These are phyloP conservation scores for Rhazya stricta DNA, from an alignment of 257 asterid species.

Conservation along the genomic window DNA sequence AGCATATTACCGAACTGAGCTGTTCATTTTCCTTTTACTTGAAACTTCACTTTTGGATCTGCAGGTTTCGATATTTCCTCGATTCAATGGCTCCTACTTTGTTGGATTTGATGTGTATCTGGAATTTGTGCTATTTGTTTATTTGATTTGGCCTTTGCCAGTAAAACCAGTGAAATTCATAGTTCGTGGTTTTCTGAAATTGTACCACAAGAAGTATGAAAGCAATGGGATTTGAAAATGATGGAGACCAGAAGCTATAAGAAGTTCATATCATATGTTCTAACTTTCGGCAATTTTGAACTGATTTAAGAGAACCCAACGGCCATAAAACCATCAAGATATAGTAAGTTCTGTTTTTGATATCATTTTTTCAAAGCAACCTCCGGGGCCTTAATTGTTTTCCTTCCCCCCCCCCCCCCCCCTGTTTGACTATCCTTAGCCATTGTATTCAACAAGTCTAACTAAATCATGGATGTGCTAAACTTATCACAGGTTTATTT, in stretches of 20 bases:
- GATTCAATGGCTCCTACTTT: neutral
- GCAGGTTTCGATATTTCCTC: neutral
- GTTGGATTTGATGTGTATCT: neutral
- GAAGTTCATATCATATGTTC: neutral
- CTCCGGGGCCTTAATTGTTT: neutral
- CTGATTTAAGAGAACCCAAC: neutral
- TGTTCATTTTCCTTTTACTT: neutral
- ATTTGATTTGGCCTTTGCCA: neutral
- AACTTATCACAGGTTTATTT: constrained; percentile 62
- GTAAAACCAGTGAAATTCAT: neutral
- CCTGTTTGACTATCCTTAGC: neutral
- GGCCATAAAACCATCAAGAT: neutral
- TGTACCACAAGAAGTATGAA: neutral
- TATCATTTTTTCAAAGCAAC: neutral
- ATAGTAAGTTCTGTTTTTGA: neutral
- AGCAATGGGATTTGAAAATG: neutral
- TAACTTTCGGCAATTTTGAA: no score
- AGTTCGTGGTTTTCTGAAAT: constrained; percentile 1
- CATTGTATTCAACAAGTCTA: neutral
- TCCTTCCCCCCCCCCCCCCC: no score
- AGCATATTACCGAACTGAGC: no score
- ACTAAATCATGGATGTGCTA: constrained; percentile 16
- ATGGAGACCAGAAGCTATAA: neutral
- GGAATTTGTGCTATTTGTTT: neutral
- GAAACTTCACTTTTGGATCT: neutral